phyloP scores from a whole-genome alignment of 2,329 filamentous ascomycete genomes.

The Reticulascus tulasneorum region DNA sequence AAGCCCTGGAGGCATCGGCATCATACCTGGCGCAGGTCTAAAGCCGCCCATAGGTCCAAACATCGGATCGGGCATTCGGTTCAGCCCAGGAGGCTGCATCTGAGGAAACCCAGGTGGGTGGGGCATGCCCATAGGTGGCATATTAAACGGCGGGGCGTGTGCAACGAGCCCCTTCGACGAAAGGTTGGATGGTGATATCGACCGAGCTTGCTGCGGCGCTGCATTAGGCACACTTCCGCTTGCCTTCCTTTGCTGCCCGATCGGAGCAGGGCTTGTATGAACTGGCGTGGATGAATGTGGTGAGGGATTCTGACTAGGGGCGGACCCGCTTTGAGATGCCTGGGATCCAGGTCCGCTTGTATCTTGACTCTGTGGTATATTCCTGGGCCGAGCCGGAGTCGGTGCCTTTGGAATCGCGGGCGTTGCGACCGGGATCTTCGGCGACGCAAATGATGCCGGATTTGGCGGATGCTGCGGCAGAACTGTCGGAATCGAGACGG shows the following conservation, averaged over 20 bases:
- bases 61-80: conserved; percentile 45
- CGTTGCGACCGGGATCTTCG: conserved; percentile 73
- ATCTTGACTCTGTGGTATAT: conserved; percentile 77
- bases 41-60: conserved; percentile 41
- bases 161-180: conserved; percentile 37
- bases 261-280: conserved; percentile 62
- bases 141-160: conserved; percentile 48
- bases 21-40: conserved; percentile 40
- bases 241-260: conserved; percentile 61
- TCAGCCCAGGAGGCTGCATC: conserved; percentile 35
- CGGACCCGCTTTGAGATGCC: conserved; percentile 58
- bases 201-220: conserved; percentile 36
- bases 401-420: conserved; percentile 79
- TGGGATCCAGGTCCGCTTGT: conserved; percentile 66
- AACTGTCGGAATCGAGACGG: conserved; percentile 40
- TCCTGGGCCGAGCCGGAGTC: conserved; percentile 72
- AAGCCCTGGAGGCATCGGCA: conserved; percentile 50
- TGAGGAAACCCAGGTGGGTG: conserved; percentile 43
- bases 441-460: conserved; percentile 63
- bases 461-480: conserved; percentile 58
- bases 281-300: conserved; percentile 59
- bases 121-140: conserved; percentile 56
- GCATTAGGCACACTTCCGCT: conserved; percentile 33
- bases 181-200: conserved; percentile 60
- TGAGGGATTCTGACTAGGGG: conserved; percentile 53